Percentiles rank a stretch among this genome's conserved stretches.
Evolutionary conservation across 805 yeast species (phyloP).

Genomic region (Candida qinlingensis): DNA sequence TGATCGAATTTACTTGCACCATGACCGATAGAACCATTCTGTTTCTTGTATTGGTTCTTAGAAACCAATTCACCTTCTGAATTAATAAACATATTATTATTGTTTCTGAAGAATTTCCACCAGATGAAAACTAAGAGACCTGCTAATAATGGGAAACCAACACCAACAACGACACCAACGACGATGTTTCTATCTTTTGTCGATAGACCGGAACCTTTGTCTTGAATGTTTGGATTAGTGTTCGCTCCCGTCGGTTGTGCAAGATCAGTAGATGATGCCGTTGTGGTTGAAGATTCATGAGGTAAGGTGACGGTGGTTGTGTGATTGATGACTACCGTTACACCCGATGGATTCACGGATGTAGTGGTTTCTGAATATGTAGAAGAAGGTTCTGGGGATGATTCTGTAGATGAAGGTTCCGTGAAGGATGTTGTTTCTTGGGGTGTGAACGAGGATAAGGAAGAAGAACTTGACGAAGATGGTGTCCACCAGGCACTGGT

Average conservation of each 20-base stretch:
- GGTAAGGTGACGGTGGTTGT: constrained; percentile 15
- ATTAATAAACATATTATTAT: constrained; percentile 18
- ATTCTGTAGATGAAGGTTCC: not conserved
- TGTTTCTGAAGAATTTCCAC: constrained; percentile 11
- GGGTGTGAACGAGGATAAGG: constrained; percentile 5
- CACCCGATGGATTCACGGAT: constrained; percentile 8
- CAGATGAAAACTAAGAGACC: constrained; percentile 9
- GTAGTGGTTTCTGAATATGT: constrained; percentile 1
- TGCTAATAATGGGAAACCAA: constrained; percentile 53
- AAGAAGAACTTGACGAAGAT: not conserved
- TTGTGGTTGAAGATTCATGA: constrained; percentile 21
- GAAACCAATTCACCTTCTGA: constrained; percentile 25
- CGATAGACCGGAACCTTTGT: constrained; percentile 34
- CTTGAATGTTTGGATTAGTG: not conserved
- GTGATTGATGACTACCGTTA: constrained; percentile 16
- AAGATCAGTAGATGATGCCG: constrained; percentile 20
- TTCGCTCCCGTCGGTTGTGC: constrained; percentile 20
- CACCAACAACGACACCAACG: constrained; percentile 65
- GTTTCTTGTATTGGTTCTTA: not conserved
- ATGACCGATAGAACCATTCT: not conserved
- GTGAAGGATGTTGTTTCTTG: not conserved
- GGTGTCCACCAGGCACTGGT: not conserved
- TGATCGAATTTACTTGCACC: constrained; percentile 6
- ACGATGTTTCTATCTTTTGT: constrained; percentile 44
- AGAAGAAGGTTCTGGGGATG: constrained; percentile 1